Evolutionary conservation across 305 asterid species (phyloP).

Genomic region (Plantago coronopus): DNA sequence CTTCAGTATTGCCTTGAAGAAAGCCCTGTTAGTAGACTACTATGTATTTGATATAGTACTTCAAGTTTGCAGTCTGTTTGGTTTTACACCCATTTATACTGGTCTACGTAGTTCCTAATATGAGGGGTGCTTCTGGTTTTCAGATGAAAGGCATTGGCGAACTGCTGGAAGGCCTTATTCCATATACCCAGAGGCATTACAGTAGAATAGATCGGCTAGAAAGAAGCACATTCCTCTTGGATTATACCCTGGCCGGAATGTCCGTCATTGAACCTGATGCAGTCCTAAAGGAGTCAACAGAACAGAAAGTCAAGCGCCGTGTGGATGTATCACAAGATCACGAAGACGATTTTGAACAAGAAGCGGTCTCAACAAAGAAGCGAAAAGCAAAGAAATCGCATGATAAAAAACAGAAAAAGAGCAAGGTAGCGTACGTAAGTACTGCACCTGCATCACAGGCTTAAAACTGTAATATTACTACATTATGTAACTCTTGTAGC

Average conservation of each 20-base stretch:
- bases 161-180: slow-evolving; percentile 74
- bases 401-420: slow-evolving; percentile 49
- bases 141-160: slow-evolving; percentile 74
- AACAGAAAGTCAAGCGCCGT: slow-evolving; percentile 5
- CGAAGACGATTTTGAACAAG: slow-evolving; percentile 21
- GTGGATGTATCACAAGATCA: slow-evolving; percentile 15
- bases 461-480: slow-evolving; percentile 9
- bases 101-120: no score
- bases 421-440: slow-evolving; percentile 37
- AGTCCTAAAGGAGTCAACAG: slow-evolving; percentile 24
- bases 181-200: slow-evolving; percentile 84
- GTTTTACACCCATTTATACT: no score
- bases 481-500: background rate
- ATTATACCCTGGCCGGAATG: slow-evolving; percentile 70
- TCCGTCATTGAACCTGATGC: slow-evolving; percentile 72
- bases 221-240: slow-evolving; percentile 74
- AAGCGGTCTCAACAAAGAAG: slow-evolving; percentile 43
- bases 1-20: no score
- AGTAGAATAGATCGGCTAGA: slow-evolving; percentile 64
- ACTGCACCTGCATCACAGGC: slow-evolving; percentile 37
- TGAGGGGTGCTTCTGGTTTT: slow-evolving; percentile 2
- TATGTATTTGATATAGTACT: no score
- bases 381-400: slow-evolving; percentile 48
- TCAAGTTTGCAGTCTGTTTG: no score
- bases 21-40: no score